Base-by-base conservation (phyloP, 306 rosid genomes). In the Castanea sativa region DNA sequence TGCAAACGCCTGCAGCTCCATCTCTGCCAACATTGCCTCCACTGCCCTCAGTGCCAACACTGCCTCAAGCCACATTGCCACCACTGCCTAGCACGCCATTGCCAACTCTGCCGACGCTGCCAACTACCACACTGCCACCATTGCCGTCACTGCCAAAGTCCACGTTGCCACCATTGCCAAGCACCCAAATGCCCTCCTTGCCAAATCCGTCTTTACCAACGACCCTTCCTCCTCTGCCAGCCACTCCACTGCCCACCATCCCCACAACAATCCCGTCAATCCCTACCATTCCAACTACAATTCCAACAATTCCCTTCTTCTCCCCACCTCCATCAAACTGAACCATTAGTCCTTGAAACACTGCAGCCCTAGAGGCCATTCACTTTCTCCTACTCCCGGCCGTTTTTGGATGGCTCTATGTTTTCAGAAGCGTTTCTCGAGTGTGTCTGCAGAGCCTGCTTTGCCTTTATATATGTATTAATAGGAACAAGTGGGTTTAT, bases 251-350 rank as follows among this genome's bases (percentile, higher is more conserved):
- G 49, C 79, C 83, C 27, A 32, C 74, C 69, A 2, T 78, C 43
- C 73, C 85, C 25, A 55, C 63, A 18, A 55, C 75, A 72, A 56
- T 70, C 69, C 76, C 60, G 3, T 52, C 85, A 4, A 64, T 64
- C 16, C 70, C 69, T 67, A 35, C 35, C 29, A 69, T 68, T 70
- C 59, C 70, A 45, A 69, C 60, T 13, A 65, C 85, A 64, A 64
- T 82, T 51, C 85, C 82, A 55, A 38, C 67, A 23, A 63, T 60
- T 11, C 76, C 78, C 25, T 67, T 59, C 63, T 73, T 55, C 75
- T 41, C 78, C 41, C 78, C 85, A 30, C 82, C 80, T 2, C 76
- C 82, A 30, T 82, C 85, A 77, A 77, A 85, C 2, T 85, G 32
- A 77, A 16, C 57, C 29, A 11, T 20, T 49, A 56, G 43, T 74